phyloP scores from a whole-genome alignment of 805 yeast genomes.

The Candida krabiensis region DNA sequence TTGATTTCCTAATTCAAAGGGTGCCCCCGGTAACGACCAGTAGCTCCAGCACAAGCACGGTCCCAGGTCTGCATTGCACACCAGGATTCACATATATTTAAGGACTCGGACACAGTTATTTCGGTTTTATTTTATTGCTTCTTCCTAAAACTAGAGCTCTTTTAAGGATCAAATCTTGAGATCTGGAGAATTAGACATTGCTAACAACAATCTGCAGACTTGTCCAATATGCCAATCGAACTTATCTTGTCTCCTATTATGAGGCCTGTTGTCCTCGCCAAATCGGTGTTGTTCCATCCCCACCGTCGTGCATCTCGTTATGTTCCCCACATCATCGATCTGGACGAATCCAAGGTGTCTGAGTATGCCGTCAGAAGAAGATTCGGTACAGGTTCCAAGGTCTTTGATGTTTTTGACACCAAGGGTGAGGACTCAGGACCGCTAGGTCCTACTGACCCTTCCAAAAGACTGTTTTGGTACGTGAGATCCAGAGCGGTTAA shows the following conservation, averaged over 20 bases:
- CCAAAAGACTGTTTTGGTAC: constrained; percentile 50
- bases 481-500: constrained; percentile 65
- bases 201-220: constrained; percentile 23
- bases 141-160: too few species aligned
- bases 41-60: too few species aligned
- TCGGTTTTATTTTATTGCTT: too few species aligned
- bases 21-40: too few species aligned
- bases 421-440: constrained; percentile 36
- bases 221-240: constrained; percentile 57
- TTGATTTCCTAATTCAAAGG: too few species aligned
- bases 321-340: constrained; percentile 51
- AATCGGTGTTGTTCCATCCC: constrained; percentile 52
- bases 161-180: background rate
- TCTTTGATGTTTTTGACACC: constrained; percentile 54
- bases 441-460: constrained; percentile 42
- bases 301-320: constrained; percentile 58
- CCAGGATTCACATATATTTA: too few species aligned
- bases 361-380: constrained; percentile 52
- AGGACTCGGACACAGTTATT: too few species aligned
- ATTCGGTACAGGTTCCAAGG: constrained; percentile 62
- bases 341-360: constrained; percentile 35
- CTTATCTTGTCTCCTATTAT: constrained; percentile 55
- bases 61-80: too few species aligned
- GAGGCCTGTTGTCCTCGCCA: constrained; percentile 59
- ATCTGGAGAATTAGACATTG: constrained; percentile 4